Percentiles rank a stretch among this genome's conserved stretches.
These are phyloP conservation scores for Citrus unshiu DNA, from an alignment of 345 rosid species.

Conservation along the genomic window DNA sequence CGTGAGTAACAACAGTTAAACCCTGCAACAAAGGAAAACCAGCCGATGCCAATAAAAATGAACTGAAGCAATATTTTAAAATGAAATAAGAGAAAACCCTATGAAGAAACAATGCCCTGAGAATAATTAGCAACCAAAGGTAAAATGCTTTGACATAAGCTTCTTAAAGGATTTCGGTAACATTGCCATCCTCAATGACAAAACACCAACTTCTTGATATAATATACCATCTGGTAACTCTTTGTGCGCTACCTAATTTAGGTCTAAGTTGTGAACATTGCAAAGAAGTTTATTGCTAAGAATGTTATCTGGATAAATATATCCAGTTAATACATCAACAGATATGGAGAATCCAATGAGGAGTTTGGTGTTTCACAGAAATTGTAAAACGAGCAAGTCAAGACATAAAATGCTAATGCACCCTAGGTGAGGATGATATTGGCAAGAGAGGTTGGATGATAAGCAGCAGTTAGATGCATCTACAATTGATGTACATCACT, in stretches of 20 bases:
- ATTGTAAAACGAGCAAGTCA: neutral
- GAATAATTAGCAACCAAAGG: neutral
- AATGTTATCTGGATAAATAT: neutral
- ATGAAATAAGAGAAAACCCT: neutral
- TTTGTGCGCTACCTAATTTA: neutral
- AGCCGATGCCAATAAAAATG: neutral
- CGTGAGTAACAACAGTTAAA: conserved; percentile 79
- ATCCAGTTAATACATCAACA: neutral
- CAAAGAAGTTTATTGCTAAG: conserved; percentile 1
- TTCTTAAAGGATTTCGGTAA: neutral
- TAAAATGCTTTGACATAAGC: neutral
- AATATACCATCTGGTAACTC: neutral
- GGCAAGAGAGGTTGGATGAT: neutral
- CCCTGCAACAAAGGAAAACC: conserved; percentile 45
- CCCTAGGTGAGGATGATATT: neutral
- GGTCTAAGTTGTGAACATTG: neutral
- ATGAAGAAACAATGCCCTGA: neutral
- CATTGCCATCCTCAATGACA: neutral
- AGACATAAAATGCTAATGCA: neutral
- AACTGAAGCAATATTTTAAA: neutral
- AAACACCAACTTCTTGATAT: neutral
- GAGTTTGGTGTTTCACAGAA: neutral
- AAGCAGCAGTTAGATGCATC: neutral
- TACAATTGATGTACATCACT: neutral
- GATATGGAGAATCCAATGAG: neutral